Percentiles rank a stretch among this genome's conserved stretches.
phyloP scores from a whole-genome alignment of 306 rosid species.

The Amphicarpaea edgeworthii region DNA sequence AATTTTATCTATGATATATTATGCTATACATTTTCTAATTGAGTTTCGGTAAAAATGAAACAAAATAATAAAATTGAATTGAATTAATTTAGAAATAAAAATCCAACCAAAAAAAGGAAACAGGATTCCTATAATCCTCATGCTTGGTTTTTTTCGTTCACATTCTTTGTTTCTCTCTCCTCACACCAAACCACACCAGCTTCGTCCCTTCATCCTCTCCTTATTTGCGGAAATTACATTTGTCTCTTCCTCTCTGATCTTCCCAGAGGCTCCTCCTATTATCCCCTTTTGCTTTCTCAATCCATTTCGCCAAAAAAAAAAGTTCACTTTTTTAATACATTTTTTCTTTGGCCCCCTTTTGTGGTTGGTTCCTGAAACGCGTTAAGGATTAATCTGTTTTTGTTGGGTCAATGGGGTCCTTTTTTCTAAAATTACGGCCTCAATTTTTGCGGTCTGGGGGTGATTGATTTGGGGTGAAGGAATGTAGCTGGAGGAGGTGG shows the following conservation, averaged over 20 bases:
- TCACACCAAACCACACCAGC: conserved; percentile 47
- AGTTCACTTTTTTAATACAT: background rate
- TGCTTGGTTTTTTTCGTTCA: conserved; percentile 33
- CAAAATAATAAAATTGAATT: background rate
- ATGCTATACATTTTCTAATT: too few species aligned
- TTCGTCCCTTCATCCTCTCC: conserved; percentile 58
- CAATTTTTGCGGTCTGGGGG: conserved; percentile 1
- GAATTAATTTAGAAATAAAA: background rate
- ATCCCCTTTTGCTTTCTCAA: conserved; percentile 19
- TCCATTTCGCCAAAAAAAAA: background rate
- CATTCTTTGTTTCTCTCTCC: conserved; percentile 45
- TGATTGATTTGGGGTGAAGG: conserved; percentile 48
- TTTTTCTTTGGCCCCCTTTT: background rate
- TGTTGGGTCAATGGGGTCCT: conserved; percentile 44
- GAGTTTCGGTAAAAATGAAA: too few species aligned
- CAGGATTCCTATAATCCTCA: conserved; percentile 40
- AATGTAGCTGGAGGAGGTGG: conserved; percentile 46
- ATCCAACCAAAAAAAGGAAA: conserved; percentile 22
- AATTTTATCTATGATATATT: too few species aligned
- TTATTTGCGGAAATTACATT: conserved; percentile 47
- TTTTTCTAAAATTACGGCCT: conserved; percentile 44
- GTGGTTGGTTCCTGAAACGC: conserved; percentile 9
- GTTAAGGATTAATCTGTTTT: conserved; percentile 35
- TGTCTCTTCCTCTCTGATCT: conserved; percentile 55
- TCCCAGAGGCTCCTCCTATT: conserved; percentile 33